Base-by-base conservation (phyloP, 2,329 filamentous ascomycete genomes). In the Fusarium nanum region DNA sequence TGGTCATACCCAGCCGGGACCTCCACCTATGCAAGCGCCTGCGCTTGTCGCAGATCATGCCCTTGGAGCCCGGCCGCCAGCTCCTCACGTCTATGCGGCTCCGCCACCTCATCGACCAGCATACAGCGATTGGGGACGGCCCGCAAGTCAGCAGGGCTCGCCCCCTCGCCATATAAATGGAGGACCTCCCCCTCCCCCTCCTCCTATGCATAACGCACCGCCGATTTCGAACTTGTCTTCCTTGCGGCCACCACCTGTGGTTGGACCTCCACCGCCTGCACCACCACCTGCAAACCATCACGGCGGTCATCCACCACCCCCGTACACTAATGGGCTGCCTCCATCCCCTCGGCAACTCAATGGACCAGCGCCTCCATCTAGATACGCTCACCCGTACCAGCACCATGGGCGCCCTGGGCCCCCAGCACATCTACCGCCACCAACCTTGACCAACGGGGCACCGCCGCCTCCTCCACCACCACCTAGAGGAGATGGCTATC, bases 161-260 rank as follows among this genome's bases (percentile, higher is more conserved):
- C 79, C 83, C 37, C 76, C 83, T 28, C 82, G 83, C 56, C 83
- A 86, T 44, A 73, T 87, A 47, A 89, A 88, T 72, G 84, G 86
- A 37, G 85, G 76, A 14, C 77, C 76, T 34, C 27, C 46, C 6
- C 28, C 28, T n/a, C 46, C 47, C 4, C 32, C 46, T 22, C 46
- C 65, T 5, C 27, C 75, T n/a, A 73, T 80, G 50, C 78, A 78
- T 41, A 73, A 74, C 52, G 70, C 72, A 18, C 76, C 74, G 12
- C 74, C 77, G 5, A 67, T 78, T 25, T 73, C 76, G n/a, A 74
- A 79, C 37, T 76, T 85, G 20, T 80, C 83, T 16, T 78, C 84
- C 23, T 81, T 88, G 18, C 83, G 86, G 11, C 86, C 86, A 6
- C 85, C 85, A 27, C 81, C 83, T 20, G 75, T 84, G 64, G 76